These are phyloP conservation scores for Silene latifolia DNA, from an alignment of 148 eudicot genomes.

Conservation along the genomic window DNA sequence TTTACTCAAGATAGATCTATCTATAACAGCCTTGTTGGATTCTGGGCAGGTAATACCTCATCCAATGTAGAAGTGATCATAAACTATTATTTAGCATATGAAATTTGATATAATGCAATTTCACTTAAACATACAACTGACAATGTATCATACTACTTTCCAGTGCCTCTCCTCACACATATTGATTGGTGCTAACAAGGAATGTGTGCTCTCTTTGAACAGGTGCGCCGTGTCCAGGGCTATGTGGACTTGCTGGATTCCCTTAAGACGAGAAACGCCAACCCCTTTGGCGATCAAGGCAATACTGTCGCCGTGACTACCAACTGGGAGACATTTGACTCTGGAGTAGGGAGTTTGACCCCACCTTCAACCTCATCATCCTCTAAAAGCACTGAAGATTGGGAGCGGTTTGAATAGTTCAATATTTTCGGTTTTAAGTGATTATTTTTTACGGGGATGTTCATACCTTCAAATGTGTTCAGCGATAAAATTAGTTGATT, in stretches of 20 bases:
- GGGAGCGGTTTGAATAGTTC: conserved; percentile 39
- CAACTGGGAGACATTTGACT: conserved; percentile 50
- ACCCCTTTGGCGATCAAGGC: conserved; percentile 29
- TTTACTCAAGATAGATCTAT: too few relatives aligned
- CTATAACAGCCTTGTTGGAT: too few relatives aligned
- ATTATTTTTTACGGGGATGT: neutral
- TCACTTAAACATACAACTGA: neutral
- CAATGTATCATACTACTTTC: neutral
- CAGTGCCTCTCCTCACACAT: neutral
- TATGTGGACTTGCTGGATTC: conserved; percentile 62
- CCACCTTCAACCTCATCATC: conserved; percentile 40
- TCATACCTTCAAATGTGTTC: neutral
- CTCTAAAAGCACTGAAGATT: conserved; percentile 40
- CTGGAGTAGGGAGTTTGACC: conserved; percentile 39
- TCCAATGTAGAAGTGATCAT: too few relatives aligned
- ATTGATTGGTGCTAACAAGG: neutral
- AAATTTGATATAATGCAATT: too few relatives aligned
- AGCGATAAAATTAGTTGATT: too few relatives aligned
- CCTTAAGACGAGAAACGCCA: conserved; percentile 51
- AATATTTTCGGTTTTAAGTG: neutral
- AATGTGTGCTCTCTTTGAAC: conserved; percentile 12
- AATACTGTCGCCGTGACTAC: conserved; percentile 37
- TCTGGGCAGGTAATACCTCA: too few relatives aligned
- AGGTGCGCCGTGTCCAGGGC: conserved; percentile 78
- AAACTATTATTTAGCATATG: too few relatives aligned